Conservation (phyloP, 108 stramenopile genomes). For the Asterionellopsis glacialis region DNA sequence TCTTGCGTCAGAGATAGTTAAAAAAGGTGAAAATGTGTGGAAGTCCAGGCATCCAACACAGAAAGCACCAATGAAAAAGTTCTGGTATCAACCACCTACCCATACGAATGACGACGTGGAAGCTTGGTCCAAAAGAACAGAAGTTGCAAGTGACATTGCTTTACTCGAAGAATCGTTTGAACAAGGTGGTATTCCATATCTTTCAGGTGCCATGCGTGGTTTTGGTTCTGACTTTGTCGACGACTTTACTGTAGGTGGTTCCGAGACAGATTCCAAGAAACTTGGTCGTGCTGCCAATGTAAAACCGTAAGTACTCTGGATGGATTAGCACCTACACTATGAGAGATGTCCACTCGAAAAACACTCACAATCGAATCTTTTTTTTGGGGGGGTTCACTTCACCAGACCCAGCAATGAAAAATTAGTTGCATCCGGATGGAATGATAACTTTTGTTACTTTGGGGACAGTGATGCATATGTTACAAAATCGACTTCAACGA, state of each 20-base stretch:
- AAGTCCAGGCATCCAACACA: no score
- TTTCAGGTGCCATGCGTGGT: slow-evolving; percentile 64
- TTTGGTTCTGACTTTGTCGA: slow-evolving; percentile 44
- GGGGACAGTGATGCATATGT: slow-evolving; percentile 53
- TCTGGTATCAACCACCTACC: no score
- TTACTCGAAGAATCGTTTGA: slow-evolving; percentile 47
- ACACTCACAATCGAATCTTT: no score
- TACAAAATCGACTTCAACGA: slow-evolving; percentile 10
- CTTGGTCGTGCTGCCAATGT: slow-evolving; percentile 36
- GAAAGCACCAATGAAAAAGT: no score
- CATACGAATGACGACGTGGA: no score
- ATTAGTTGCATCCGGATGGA: slow-evolving; percentile 35
- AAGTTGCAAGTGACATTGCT: slow-evolving; percentile 49
- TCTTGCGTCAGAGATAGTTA: no score
- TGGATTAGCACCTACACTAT: no score
- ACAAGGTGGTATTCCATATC: slow-evolving; percentile 26
- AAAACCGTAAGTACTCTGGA: slow-evolving; percentile 22
- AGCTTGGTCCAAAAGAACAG: no score
- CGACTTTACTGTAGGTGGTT: slow-evolving; percentile 15
- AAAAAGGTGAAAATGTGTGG: no score
- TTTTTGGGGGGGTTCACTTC: background rate
- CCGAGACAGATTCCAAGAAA: slow-evolving; percentile 27
- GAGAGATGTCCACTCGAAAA: background rate
- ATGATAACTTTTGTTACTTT: slow-evolving; percentile 58
- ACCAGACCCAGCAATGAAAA: slow-evolving; percentile 55